A percentile compares a stretch with the other conserved stretches of the same genome.
Conservation (phyloP, 148 eudicot genomes). For the Hydrangea macrophylla region DNA sequence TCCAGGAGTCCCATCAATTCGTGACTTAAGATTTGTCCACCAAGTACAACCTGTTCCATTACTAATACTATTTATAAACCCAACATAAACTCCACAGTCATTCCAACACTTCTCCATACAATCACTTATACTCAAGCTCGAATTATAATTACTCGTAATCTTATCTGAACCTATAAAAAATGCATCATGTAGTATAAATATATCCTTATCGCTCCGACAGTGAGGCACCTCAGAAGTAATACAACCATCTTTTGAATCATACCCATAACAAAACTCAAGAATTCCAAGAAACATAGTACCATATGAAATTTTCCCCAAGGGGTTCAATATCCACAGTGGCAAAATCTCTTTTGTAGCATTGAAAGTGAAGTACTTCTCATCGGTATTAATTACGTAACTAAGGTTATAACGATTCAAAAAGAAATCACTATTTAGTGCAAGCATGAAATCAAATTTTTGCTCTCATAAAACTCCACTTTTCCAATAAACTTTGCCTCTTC, state of each 20-base stretch:
- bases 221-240: not conserved
- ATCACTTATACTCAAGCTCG: slow-evolving; percentile 22
- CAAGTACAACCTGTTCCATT: slow-evolving; percentile 8
- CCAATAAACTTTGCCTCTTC: slow-evolving; percentile 17
- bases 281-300: not conserved
- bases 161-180: not conserved
- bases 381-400: not conserved
- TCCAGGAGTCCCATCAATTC: not conserved
- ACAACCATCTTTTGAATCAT: slow-evolving; percentile 1
- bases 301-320: not conserved
- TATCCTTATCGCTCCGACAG: slow-evolving; percentile 1
- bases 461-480: slow-evolving; percentile 6
- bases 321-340: slow-evolving; percentile 13
- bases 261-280: slow-evolving; percentile 11
- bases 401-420: not conserved
- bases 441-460: slow-evolving; percentile 7
- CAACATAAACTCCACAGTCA: slow-evolving; percentile 21
- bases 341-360: not conserved
- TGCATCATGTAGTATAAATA: not conserved
- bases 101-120: slow-evolving; percentile 26
- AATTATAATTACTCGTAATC: not conserved
- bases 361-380: slow-evolving; percentile 4
- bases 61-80: not conserved
- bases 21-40: not conserved
- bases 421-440: not conserved